Evolutionary conservation across 495 filamentous ascomycete genomes (phyloP), one percentile per base, ranked within the genome.

Genomic region (Talaromyces nanjingensis): DNA sequence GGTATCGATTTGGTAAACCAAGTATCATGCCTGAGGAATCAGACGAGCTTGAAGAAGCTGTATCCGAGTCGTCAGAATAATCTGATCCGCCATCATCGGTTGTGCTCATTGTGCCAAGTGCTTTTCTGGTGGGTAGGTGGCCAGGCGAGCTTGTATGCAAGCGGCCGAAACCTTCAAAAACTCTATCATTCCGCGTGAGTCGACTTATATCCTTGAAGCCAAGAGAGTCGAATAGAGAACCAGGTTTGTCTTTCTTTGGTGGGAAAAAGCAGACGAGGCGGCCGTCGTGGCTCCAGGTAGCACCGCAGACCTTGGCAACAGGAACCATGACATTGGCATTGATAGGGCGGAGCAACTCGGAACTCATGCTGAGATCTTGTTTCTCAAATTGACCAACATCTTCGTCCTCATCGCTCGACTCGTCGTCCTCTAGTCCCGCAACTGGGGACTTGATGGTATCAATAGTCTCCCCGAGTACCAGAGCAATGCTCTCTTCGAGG

Each of bases 141-240:
- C 67, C 77, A 73, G 71, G 80, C 52, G 76, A 87, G 72, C 67
- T 83, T 68, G 75, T 87, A 69, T 76, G 80, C 60, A 97, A 76
- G 25, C 91, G 86, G n/a, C 92, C 92, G 77, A 97, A 97, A 2
- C 87, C 87, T 65, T 93, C 91, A 78, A 97, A 97, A 6, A 88
- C 84, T 61, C 84, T 87, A 57, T 88, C 85, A 56, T 81, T 84
- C 69, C 83, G 84, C 0, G 83, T 83, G 12, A 77, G 65, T 47
- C 86, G 80, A 24, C 87, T 87, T 67, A 80, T 84, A 64, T 85
- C 83, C 52, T 81, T 81, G 47, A 88, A 84, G 4, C 82, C 79
- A 22, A 87, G 72, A 7, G 87, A 79, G 39, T 87, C 81, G 27
- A 92, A 80, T 12, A 91, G 69, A 12, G 84, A 83, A 39, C 79